These are phyloP conservation scores for Petunia axillaris DNA, from an alignment of 257 asterid genomes.

Conservation along the genomic window DNA sequence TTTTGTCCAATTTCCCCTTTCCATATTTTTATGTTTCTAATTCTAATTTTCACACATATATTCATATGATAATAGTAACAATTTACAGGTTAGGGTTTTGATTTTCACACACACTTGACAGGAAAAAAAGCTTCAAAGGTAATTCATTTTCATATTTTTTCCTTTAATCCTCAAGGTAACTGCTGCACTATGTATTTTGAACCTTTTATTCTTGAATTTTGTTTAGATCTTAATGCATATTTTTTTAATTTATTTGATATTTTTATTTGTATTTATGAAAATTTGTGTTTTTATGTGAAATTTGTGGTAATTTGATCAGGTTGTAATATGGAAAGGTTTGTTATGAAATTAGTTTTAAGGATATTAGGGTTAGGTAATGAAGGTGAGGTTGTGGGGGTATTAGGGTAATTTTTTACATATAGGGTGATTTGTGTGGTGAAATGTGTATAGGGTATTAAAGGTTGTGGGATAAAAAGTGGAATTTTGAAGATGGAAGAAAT, in stretches of 20 bases:
- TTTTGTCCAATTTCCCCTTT: conserved; percentile 29
- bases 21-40: conserved; percentile 27
- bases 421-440: conserved; percentile 17
- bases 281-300: conserved; percentile 27
- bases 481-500: conserved; percentile 66
- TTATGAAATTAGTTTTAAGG: conserved; percentile 39
- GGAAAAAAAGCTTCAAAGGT: conserved; percentile 40
- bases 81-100: conserved; percentile 42
- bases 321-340: conserved; percentile 44
- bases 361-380: conserved; percentile 42
- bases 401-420: conserved; percentile 15
- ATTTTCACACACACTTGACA: conserved; percentile 42
- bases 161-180: conserved; percentile 24
- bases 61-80: not conserved
- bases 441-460: conserved; percentile 29
- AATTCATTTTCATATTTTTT: not conserved
- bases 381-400: conserved; percentile 5
- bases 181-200: not conserved
- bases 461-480: conserved; percentile 35
- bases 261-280: not conserved
- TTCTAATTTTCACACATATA: conserved; percentile 3
- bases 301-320: conserved; percentile 60
- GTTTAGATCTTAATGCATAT: conserved; percentile 36
- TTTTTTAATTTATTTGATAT: conserved; percentile 22
- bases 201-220: conserved; percentile 26